Evolutionary conservation across 768 basidiomycete species (phyloP).

Genomic region (Boletus sensibilis): DNA sequence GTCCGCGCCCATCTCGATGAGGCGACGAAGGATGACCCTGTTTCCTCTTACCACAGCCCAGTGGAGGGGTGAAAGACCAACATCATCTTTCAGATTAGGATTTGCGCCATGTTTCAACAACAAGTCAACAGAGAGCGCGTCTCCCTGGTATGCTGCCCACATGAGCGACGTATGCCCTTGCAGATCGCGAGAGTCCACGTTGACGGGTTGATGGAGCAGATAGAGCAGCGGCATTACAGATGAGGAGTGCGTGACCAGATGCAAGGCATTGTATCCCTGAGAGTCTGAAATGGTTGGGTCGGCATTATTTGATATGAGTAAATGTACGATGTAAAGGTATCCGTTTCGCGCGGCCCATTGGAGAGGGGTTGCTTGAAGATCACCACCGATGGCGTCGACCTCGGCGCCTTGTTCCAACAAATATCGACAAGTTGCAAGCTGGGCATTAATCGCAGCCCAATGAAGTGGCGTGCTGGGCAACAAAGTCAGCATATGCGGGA

Average conservation of each 20-base stretch:
- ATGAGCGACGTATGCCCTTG: constrained; percentile 94
- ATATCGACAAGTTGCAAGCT: constrained; percentile 82
- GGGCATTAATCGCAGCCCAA: constrained; percentile 98
- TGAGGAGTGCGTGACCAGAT: constrained; percentile 92
- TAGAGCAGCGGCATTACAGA: constrained; percentile 94
- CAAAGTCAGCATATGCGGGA: constrained; percentile 7
- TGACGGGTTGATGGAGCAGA: constrained; percentile 89
- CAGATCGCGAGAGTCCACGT: constrained; percentile 84
- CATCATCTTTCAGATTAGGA: constrained; percentile 70
- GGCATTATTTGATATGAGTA: constrained; percentile 85
- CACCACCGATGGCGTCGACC: constrained; percentile 92
- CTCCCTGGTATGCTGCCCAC: constrained; percentile 99
- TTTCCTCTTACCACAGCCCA: constrained; percentile 99
- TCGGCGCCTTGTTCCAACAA: constrained; percentile 92
- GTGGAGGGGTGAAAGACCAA: constrained; percentile 86
- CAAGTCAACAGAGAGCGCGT: constrained; percentile 91
- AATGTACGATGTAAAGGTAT: constrained; percentile 92
- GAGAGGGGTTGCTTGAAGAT: constrained; percentile 90
- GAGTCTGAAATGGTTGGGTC: constrained; percentile 90
- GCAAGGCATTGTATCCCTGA: constrained; percentile 95
- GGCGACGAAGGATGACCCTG: constrained; percentile 74
- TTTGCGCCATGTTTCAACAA: constrained; percentile 86
- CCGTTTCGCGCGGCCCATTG: constrained; percentile 99
- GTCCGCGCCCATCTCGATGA: constrained; percentile 86
- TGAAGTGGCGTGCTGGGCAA: constrained; percentile 72